These are phyloP conservation scores for Yamadazyma endophytica DNA, from an alignment of 805 yeast genomes.

Conservation along the genomic window DNA sequence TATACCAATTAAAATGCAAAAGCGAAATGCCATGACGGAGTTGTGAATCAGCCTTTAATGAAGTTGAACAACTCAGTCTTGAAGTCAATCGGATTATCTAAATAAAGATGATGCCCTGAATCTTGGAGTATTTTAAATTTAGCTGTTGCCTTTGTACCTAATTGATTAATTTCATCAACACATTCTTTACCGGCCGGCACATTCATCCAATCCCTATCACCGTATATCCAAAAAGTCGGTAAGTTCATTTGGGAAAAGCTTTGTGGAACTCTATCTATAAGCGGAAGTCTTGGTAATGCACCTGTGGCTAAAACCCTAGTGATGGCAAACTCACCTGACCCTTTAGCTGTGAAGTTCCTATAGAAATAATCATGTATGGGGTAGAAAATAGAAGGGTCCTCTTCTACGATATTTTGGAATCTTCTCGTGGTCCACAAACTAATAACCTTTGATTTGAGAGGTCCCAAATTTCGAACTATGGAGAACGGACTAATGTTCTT, in stretches of 20 bases:
- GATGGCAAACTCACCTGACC: conserved; percentile 63
- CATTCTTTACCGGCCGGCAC: conserved; percentile 51
- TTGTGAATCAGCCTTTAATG: conserved; percentile 13
- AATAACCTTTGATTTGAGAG: conserved; percentile 48
- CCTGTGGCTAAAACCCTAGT: conserved; percentile 59
- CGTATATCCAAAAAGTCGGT: conserved; percentile 59
- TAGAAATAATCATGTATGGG: conserved; percentile 51
- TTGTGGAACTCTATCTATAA: conserved; percentile 47
- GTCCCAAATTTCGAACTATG: conserved; percentile 48
- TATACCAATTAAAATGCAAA: too few relatives aligned
- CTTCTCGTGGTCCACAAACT: conserved; percentile 51
- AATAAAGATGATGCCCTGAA: conserved; percentile 55
- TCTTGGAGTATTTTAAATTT: conserved; percentile 29
- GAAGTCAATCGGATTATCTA: conserved; percentile 45
- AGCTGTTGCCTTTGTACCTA: conserved; percentile 26
- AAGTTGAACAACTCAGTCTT: conserved; percentile 28
- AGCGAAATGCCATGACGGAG: background rate
- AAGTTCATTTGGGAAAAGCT: conserved; percentile 35
- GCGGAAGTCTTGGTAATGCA: conserved; percentile 53
- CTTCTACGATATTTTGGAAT: conserved; percentile 37
- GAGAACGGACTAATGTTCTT: conserved; percentile 53
- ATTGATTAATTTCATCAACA: conserved; percentile 27
- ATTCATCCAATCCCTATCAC: conserved; percentile 72
- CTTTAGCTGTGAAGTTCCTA: conserved; percentile 48
- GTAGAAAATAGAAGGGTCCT: conserved; percentile 29